Evolutionary conservation across 148 eudicot species (phyloP), one percentile per base, ranked within the genome.

Genomic region (Rhododendron molle): DNA sequence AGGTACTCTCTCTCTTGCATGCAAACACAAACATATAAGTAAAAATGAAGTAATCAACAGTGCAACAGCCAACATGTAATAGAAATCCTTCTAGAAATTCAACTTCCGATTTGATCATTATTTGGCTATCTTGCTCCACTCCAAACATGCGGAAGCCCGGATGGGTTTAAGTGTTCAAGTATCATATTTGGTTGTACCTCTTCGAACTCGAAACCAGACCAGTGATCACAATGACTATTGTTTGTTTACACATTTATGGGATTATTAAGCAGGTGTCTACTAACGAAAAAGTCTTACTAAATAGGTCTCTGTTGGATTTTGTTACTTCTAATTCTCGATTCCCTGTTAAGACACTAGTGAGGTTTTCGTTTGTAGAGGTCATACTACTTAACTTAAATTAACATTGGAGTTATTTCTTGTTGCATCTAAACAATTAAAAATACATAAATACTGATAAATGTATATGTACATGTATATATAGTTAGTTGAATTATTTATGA

Each of bases 1-100:
- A 88, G 99, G 99, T 94, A 88, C 74, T 49, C 30, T 91, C 78
- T 85, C 56, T 67, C 76, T 18, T 40, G 40, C 36, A 7, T 30
- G 3, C 80, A n/a, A 9, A 23, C 81, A 78, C 81, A 46, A 9
- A 13, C 32, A 44, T 47, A 44, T 13, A 46, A 36, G 15, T 34
- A 34, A 14, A 73, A 73, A 32, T 46, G 16, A 20, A 74, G 28
- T 21, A 9, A 76, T 76, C 49, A 38, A 40, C 47, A 0, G 40
- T 73, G 77, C 65, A 76, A 40, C 28, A 76, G 80, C 47, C 18
- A 76, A 43, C 1, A 40, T 26, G 44, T 14, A n/a, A 65, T n/a
- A 7, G 72, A 71, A 40, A 14, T 16, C n/a, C 78, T 76, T 76
- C 28, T 8, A 76, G 46, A 76, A 76, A 21, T 76, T 21, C 80